Percentiles rank a stretch among this genome's conserved stretches.
Evolutionary conservation across 2,329 filamentous ascomycete species (phyloP).

Genomic region (Chalaropsis thielavioides): DNA sequence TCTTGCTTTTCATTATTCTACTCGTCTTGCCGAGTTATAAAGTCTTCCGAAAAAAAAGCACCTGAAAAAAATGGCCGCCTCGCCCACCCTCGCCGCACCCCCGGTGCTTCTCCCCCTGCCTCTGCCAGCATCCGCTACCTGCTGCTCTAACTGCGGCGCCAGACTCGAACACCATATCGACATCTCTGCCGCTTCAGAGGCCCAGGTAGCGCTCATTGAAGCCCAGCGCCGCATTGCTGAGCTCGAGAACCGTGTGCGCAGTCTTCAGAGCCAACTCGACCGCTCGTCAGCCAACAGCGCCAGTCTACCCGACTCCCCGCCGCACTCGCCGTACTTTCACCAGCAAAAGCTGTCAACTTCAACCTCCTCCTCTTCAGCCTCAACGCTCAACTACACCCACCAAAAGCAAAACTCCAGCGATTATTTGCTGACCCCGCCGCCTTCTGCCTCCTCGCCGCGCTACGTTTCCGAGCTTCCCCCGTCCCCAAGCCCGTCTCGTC

Average conservation of each 20-base stretch:
- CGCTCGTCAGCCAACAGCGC: background rate
- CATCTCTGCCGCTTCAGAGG: slow-evolving; percentile 18
- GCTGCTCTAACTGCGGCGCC: slow-evolving; percentile 40
- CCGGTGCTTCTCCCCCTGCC: slow-evolving; percentile 12
- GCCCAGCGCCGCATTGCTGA: slow-evolving; percentile 50
- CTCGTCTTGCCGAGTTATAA: background rate
- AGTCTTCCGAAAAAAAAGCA: too few species aligned
- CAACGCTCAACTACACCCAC: slow-evolving; percentile 19
- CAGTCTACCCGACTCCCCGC: slow-evolving; percentile 33
- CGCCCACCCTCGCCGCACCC: slow-evolving; percentile 7
- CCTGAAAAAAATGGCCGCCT: slow-evolving; percentile 1
- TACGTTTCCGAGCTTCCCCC: slow-evolving; percentile 19
- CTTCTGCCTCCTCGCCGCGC: slow-evolving; percentile 13
- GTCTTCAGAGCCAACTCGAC: slow-evolving; percentile 48
- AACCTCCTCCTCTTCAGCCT: slow-evolving; percentile 48
- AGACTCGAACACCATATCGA: slow-evolving; percentile 24
- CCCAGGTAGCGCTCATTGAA: slow-evolving; percentile 21
- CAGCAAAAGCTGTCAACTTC: slow-evolving; percentile 57
- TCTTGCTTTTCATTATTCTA: background rate
- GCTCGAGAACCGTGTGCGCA: slow-evolving; percentile 54
- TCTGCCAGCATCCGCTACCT: slow-evolving; percentile 23
- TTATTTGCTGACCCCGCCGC: slow-evolving; percentile 20
- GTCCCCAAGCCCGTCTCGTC: slow-evolving; percentile 21
- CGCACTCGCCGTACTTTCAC: slow-evolving; percentile 23
- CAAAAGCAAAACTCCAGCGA: slow-evolving; percentile 21